Evolutionary conservation across 2,329 filamentous ascomycete species (phyloP), one percentile per base, ranked within the genome.

Genomic region (Aaosphaeria pasadenensis): DNA sequence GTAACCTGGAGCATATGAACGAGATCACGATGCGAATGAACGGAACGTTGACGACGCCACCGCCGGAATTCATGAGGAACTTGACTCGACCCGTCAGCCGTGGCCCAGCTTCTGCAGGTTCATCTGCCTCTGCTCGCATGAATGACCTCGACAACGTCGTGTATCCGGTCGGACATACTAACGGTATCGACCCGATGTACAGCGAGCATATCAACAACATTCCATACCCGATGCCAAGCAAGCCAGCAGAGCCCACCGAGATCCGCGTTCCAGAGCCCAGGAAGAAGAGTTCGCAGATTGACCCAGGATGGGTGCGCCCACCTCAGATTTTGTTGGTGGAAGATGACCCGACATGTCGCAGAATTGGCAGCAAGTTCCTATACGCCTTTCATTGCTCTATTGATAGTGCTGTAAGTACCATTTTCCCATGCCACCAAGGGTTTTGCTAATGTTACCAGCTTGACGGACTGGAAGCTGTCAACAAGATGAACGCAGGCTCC

Each of bases 201-300:
- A 87, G 89, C 58, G 91, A 96, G 60, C 91, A 96, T 64, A 90
- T 96, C 64, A 85, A 92, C 73, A 96, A 95, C 66, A 95, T 96
- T 47, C 90, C 91, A 0, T 97, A 96, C 65, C 79, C 86, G 6
- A 77, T 89, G 71, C 89, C 82, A 11, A 78, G 88, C 3, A 89
- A 87, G 57, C 77, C 79, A 5, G 60, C 75, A 11, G 81, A 84
- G 43, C 56, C 73, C 11, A 56, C 71, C 42, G 76, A 81, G 50
- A 55, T 75, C 50, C 70, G 74, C 45, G 69, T 74, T 24, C 74
- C 72, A 39, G 80, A 82, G 42, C 72, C 72, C 36, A 75, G 81
- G 31, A 86, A 86, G 68, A 85, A 84, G 71, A 83, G 77, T 57
- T 76, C 75, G 2, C 74, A 79, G 49, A 73, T 82, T 6, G 83